Evolutionary conservation across 352 stramenopile genomes (phyloP), one percentile per base, ranked within the genome.

Genomic region (Globisporangium polare): DNA sequence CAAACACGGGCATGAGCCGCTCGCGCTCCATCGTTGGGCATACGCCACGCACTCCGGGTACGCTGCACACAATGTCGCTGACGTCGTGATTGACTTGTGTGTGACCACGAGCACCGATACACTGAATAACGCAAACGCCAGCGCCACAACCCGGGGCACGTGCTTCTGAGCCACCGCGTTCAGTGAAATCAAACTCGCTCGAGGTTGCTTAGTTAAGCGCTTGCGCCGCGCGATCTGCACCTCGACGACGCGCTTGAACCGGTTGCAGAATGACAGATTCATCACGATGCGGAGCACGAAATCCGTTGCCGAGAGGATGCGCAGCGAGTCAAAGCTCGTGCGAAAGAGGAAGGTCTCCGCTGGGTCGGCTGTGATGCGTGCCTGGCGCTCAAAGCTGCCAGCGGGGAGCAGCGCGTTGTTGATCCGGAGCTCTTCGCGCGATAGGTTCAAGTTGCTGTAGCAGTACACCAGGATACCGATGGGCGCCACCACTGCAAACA

Each of bases 311-410:
- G 68, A 56, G 3, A 60, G 52, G 51, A 81, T 73, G 0, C 71
- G 66, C n/a, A 81, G 58, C 9, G 63, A 69, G 37, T 82, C 71
- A n/a, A 80, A 69, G 4, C 43, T 72, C 3, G 54, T 35, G 7
- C 63, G 68, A 43, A 84, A 64, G 5, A 71, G 51, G 3, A 61
- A 64, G 8, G 77, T 67, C 31, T 73, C 53, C 2, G 57, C 37
- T 1, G 68, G 73, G 33, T 75, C 65, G 4, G 66, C 54, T 2
- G 64, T 58, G 53, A 78, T 66, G 5, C 60, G 51, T 9, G 64
- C 73, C 17, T 60, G 42, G 8, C 66, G 53, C 47, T 84, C 75
- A 29, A 82, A 78, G 33, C 41, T 65, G 9, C 71, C 68, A 0
- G 52, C 10, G 0, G 71, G 65, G 0, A 78, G 51, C 4, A 78